phyloP scores from a whole-genome alignment of 1,284 basidiomycete genomes.

The Mycosarcoma maydis region DNA sequence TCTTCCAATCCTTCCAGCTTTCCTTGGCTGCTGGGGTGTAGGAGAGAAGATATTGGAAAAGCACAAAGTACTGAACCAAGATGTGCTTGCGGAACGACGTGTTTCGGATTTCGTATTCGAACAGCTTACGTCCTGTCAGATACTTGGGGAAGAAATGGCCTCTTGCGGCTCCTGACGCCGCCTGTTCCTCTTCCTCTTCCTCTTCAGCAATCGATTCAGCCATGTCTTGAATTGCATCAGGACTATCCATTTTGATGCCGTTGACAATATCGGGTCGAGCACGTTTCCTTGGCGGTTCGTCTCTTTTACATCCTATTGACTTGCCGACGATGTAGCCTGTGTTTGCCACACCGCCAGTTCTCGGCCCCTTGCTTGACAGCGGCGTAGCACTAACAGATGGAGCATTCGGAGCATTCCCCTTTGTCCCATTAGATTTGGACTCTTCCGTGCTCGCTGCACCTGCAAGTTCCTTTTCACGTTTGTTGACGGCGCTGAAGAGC shows the following conservation, averaged over 20 bases:
- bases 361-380: conserved; percentile 17
- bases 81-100: conserved; percentile 90
- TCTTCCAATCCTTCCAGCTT: conserved; percentile 71
- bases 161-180: neutral
- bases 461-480: conserved; percentile 49
- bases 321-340: conserved; percentile 36
- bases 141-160: conserved; percentile 89
- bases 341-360: neutral
- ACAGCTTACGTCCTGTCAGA: conserved; percentile 82
- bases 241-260: conserved; percentile 9
- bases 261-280: conserved; percentile 28
- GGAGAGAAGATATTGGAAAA: conserved; percentile 80
- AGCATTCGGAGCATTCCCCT: conserved; percentile 3
- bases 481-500: conserved; percentile 50
- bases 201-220: conserved; percentile 2
- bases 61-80: conserved; percentile 83
- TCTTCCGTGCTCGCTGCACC: conserved; percentile 38
- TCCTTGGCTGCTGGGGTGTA: conserved; percentile 78
- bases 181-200: conserved; percentile 1
- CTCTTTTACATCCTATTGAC: conserved; percentile 10
- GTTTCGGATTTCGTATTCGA: conserved; percentile 87
- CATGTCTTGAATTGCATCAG: conserved; percentile 6
- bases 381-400: conserved; percentile 7
- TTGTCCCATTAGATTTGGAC: conserved; percentile 10
- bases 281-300: conserved; percentile 19